Conservation (phyloP, 768 basidiomycete species). For the Neoboletus brunneissimus region DNA sequence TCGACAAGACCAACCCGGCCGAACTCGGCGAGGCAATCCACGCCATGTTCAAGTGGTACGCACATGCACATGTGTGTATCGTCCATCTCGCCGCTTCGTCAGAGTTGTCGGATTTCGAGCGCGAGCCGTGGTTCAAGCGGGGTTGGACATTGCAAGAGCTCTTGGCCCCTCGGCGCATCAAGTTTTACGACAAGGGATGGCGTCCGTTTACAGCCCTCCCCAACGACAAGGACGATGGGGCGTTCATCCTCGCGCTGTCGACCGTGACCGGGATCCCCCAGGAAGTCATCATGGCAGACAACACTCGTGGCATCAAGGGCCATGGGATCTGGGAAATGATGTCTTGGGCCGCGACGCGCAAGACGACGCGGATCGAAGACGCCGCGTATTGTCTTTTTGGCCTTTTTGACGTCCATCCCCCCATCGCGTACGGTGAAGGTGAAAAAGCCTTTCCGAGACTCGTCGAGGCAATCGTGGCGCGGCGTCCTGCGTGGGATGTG, state of each 20-base stretch:
- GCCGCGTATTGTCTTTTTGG: conserved; percentile 29
- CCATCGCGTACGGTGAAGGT: conserved; percentile 32
- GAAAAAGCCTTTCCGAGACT: conserved; percentile 29
- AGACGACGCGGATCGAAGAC: conserved; percentile 30
- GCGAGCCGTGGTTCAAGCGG: conserved; percentile 27
- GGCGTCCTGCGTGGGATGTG: conserved; percentile 19
- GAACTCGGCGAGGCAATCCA: conserved; percentile 33
- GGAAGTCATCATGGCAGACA: conserved; percentile 16
- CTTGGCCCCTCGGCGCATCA: conserved; percentile 26
- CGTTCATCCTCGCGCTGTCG: conserved; percentile 11
- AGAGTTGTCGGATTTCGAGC: conserved; percentile 11
- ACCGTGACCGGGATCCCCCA: conserved; percentile 20
- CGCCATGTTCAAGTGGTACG: conserved; percentile 35
- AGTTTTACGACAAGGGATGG: conserved; percentile 27
- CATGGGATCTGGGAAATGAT: conserved; percentile 25
- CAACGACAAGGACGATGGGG: conserved; percentile 18
- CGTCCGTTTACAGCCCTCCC: conserved; percentile 5
- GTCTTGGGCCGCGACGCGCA: conserved; percentile 30
- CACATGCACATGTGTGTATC: conserved; percentile 29
- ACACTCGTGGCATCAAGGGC: conserved; percentile 15
- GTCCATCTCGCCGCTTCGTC: conserved; percentile 21
- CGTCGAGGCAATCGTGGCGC: conserved; percentile 16
- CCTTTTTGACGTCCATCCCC: conserved; percentile 23
- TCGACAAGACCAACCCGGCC: conserved; percentile 22
- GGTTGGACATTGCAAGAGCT: conserved; percentile 29